Conservation (phyloP, 306 rosid species). For the Quercus ilex region DNA sequence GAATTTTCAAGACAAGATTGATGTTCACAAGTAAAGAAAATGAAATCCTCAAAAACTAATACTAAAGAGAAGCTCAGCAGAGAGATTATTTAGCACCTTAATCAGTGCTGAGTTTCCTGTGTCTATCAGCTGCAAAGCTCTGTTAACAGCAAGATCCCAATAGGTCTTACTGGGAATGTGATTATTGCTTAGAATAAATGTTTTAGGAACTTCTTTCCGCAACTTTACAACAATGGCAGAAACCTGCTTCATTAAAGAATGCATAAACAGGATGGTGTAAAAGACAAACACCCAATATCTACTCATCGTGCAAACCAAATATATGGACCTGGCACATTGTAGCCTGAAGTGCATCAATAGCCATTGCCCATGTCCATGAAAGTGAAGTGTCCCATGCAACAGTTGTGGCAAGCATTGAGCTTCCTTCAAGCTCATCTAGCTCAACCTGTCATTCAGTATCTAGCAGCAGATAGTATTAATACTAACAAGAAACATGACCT, state of each 20-base stretch:
- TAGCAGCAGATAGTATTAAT: constrained; percentile 57
- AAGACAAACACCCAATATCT: neutral
- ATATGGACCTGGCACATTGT: constrained; percentile 62
- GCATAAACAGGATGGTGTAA: neutral
- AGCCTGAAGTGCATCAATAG: constrained; percentile 59
- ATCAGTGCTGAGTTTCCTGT: constrained; percentile 50
- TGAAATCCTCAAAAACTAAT: neutral
- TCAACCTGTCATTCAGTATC: constrained; percentile 88
- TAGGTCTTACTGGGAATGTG: constrained; percentile 53
- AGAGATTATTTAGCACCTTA: constrained; percentile 42
- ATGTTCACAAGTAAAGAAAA: neutral
- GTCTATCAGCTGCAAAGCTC: constrained; percentile 69
- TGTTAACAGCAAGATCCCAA: constrained; percentile 72
- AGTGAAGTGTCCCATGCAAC: constrained; percentile 88
- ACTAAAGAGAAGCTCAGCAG: neutral
- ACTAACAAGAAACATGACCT: constrained; percentile 27
- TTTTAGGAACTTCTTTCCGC: constrained; percentile 50
- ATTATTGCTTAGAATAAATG: constrained; percentile 56
- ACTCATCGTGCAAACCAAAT: neutral
- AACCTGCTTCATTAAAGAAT: constrained; percentile 44
- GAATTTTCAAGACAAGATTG: constrained; percentile 20
- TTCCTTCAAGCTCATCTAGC: constrained; percentile 81
- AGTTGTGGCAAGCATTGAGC: constrained; percentile 76
- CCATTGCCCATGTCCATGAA: constrained; percentile 66
- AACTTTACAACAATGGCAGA: constrained; percentile 58